Conservation (phyloP, 768 basidiomycete species). For the Mycena chlorophos region DNA sequence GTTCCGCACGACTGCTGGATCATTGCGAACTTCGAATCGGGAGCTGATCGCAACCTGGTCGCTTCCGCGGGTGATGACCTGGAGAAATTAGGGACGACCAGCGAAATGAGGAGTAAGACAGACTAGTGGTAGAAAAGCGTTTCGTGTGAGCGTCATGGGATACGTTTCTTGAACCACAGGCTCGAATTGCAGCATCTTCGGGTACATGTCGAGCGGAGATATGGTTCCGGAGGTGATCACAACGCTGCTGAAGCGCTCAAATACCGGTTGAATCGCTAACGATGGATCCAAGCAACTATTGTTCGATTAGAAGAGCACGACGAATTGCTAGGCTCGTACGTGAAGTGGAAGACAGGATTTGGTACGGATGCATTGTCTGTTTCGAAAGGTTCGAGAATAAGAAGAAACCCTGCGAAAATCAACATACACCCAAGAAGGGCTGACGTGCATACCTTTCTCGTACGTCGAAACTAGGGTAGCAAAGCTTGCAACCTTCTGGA, state of each 20-base stretch:
- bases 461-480: conserved; percentile 97
- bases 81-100: conserved; percentile 5
- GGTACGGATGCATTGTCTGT: conserved; percentile 98
- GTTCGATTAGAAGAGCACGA: conserved; percentile 12
- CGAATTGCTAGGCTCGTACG: conserved; percentile 48
- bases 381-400: conserved; percentile 97
- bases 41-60: conserved; percentile 99
- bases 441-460: conserved; percentile 71
- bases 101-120: conserved; percentile 24
- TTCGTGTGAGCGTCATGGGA: conserved; percentile 94
- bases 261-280: conserved; percentile 95
- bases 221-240: conserved; percentile 99
- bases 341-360: conserved; percentile 97
- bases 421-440: conserved; percentile 3
- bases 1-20: conserved; percentile 97
- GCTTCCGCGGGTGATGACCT: conserved; percentile 97
- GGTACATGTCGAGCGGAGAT: conserved; percentile 99
- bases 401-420: conserved; percentile 73
- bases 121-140: conserved; percentile 94
- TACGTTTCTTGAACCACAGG: conserved; percentile 97
- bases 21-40: conserved; percentile 97
- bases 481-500: conserved; percentile 95
- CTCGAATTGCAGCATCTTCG: conserved; percentile 98
- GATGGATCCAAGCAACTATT: conserved; percentile 94
- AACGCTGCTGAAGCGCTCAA: conserved; percentile 96